These are phyloP conservation scores for Jackrogersella minutella DNA, from an alignment of 495 filamentous ascomycete species.

Conservation along the genomic window DNA sequence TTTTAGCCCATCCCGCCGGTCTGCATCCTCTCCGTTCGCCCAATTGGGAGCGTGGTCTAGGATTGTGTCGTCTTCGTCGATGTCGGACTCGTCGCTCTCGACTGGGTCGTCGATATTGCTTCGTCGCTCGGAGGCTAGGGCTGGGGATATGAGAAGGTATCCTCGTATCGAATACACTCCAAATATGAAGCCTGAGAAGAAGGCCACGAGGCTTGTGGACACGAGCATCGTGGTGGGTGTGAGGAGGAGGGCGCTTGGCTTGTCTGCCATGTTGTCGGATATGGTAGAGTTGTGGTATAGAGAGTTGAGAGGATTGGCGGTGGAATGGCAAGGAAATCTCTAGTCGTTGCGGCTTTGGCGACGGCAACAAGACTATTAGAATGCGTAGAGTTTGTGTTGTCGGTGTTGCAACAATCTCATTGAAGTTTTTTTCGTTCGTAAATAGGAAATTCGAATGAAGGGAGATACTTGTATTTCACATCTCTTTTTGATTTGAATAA, in stretches of 20 bases:
- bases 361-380: neutral
- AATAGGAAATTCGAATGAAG: too few species aligned
- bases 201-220: conserved; percentile 68
- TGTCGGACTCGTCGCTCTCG: conserved; percentile 62
- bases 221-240: conserved; percentile 54
- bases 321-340: neutral
- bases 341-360: neutral
- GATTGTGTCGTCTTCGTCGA: conserved; percentile 59
- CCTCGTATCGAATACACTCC: conserved; percentile 61
- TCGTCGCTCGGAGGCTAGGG: conserved; percentile 46
- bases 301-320: neutral
- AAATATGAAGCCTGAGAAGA: conserved; percentile 68
- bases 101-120: conserved; percentile 48
- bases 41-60: conserved; percentile 69
- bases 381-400: too few species aligned
- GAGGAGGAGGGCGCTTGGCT: neutral
- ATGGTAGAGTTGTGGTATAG: neutral
- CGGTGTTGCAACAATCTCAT: too few species aligned
- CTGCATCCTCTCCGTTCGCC: conserved; percentile 59
- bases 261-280: conserved; percentile 35
- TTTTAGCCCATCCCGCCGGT: conserved; percentile 57
- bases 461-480: too few species aligned
- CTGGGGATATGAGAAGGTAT: conserved; percentile 56
- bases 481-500: too few species aligned
- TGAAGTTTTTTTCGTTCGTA: neutral